Conservation (phyloP, 306 rosid genomes). For the Boehmeria nivea region DNA sequence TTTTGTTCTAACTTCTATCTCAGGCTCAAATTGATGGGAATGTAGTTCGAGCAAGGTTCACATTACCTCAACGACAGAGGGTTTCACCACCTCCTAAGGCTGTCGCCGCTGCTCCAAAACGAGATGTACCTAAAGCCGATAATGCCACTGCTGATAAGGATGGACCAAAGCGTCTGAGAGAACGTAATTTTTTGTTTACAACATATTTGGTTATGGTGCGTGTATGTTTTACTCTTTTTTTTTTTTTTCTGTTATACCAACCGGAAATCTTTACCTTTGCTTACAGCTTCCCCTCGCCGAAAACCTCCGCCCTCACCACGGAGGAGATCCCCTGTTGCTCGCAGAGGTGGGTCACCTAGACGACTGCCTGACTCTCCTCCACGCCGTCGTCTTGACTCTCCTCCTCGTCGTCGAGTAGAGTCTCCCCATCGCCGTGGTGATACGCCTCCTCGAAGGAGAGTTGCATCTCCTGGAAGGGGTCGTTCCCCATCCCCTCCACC, state of each 20-base stretch:
- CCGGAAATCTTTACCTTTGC: slow-evolving; percentile 12
- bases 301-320: slow-evolving; percentile 71
- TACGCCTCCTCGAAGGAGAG: slow-evolving; percentile 78
- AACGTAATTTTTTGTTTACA: slow-evolving; percentile 37
- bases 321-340: slow-evolving; percentile 78
- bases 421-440: slow-evolving; percentile 87
- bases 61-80: slow-evolving; percentile 78
- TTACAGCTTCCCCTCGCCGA: slow-evolving; percentile 74
- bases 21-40: slow-evolving; percentile 99
- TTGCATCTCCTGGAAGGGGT: slow-evolving; percentile 72
- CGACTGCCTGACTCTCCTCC: slow-evolving; percentile 61
- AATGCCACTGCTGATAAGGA: slow-evolving; percentile 66
- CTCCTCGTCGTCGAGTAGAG: slow-evolving; percentile 77
- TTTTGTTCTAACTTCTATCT: slow-evolving; percentile 22
- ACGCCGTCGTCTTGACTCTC: slow-evolving; percentile 67
- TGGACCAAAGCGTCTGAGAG: slow-evolving; percentile 73
- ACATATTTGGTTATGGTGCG: slow-evolving; percentile 4
- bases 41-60: slow-evolving; percentile 77
- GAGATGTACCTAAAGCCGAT: slow-evolving; percentile 75
- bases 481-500: slow-evolving; percentile 75
- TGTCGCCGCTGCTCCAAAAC: slow-evolving; percentile 53
- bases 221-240: not conserved
- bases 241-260: slow-evolving; percentile 14
- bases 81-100: slow-evolving; percentile 62
- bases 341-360: slow-evolving; percentile 87